Conservation (phyloP, 2,329 filamentous ascomycete species). For the Huntiella bhutanensis region DNA sequence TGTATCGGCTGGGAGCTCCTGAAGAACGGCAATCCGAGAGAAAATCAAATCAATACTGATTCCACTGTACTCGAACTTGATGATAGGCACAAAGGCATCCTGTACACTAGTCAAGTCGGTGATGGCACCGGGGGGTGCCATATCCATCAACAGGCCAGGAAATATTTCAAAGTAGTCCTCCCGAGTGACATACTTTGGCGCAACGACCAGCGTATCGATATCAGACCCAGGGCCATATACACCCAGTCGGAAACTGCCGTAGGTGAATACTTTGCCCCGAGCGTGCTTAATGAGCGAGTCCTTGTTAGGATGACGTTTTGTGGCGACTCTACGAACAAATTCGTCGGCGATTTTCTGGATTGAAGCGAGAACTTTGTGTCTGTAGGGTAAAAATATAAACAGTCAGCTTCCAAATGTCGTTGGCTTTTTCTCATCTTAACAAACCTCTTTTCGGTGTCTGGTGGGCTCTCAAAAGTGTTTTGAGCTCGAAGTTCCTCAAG, state of each 20-base stretch:
- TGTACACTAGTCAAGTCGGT: conserved; percentile 70
- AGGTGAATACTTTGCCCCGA: conserved; percentile 85
- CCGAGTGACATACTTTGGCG: conserved; percentile 70
- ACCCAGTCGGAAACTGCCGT: conserved; percentile 84
- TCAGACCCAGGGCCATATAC: conserved; percentile 92
- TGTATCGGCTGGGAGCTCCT: conserved; percentile 46
- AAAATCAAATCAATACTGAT: conserved; percentile 95
- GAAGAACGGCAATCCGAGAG: conserved; percentile 50
- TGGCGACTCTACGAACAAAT: conserved; percentile 69
- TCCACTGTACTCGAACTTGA: conserved; percentile 79
- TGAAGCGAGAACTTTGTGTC: conserved; percentile 52
- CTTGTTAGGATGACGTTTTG: conserved; percentile 50
- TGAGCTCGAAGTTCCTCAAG: conserved; percentile 70
- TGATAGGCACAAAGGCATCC: conserved; percentile 88
- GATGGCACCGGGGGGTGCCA: conserved; percentile 62
- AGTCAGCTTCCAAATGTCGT: background rate
- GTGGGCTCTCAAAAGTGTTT: conserved; percentile 74
- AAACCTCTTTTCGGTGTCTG: conserved; percentile 69
- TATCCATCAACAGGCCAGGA: conserved; percentile 56
- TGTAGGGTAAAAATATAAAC: conserved; percentile 18
- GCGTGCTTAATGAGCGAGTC: conserved; percentile 63
- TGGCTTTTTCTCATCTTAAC: background rate
- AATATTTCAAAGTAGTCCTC: conserved; percentile 88
- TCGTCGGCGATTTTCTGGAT: conserved; percentile 67
- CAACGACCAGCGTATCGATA: conserved; percentile 90